Base-by-base conservation (phyloP, 805 yeast genomes). In the Pichia cephalocereana region DNA sequence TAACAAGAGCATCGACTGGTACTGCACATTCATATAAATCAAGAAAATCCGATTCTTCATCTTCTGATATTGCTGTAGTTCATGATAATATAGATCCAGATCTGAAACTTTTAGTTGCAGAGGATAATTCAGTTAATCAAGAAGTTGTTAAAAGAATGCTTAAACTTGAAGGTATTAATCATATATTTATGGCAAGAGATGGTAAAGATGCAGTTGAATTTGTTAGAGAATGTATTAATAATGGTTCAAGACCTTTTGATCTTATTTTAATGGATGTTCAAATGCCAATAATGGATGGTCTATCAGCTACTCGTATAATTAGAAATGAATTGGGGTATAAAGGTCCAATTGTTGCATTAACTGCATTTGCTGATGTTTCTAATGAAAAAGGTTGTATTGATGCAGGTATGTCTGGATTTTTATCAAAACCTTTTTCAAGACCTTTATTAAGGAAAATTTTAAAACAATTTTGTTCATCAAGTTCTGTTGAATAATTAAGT, bases 251-350 rank as follows among this genome's bases (percentile, higher is more conserved):
- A 10, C 58, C 62, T 15, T 88, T 73, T 62, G 91, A 87, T 61
- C 66, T 91, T 46, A 79, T 93, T 2, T 86, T 91, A 61, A 91
- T 91, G 99, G 99, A 91, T 65, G 95, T 91, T 45, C 97, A 91
- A 66, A 91, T 90, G 98, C 98, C 98, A 6, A 82, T 79, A 57
- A 73, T 89, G 55, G 97, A 91, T 62, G 99, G 99, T 3, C 68
- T 90, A 31, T 71, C 80, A 27, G 96, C 97, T 0, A 89, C 98
- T 0, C 78, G 71, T 52, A 71, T 76, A 58, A 83, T 91, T 36
- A 71, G 96, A 41, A 66, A 70, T 17, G 81, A 83, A 41, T 63
- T 85, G 51, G 68, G 74, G 6, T 86, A 76, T 59, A 61, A 62
- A 1, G 75, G 77, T 8, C 97, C 97, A 0, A 89, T 93, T 49